A percentile compares a stretch with the other conserved stretches of the same genome.
Conservation (phyloP, 2,329 filamentous ascomycete genomes). For the Emergomyces orientalis region DNA sequence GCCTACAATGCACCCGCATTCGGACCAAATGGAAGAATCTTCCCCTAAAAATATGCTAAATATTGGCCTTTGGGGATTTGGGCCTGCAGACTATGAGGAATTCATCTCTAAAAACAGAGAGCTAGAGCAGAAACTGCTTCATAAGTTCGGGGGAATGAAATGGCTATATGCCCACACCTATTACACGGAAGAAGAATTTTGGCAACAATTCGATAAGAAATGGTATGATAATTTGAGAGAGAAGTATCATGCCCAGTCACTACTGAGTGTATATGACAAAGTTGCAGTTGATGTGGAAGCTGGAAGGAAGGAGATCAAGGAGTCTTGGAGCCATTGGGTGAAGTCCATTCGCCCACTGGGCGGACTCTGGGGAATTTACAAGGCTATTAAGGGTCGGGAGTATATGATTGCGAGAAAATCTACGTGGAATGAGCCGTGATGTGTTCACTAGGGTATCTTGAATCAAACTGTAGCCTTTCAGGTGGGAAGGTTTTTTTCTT, state of each 20-base stretch:
- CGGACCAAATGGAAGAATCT: neutral
- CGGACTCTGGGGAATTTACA: slow-evolving; percentile 8
- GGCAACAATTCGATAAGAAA: slow-evolving; percentile 33
- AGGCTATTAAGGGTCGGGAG: slow-evolving; percentile 4
- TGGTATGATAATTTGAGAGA: slow-evolving; percentile 31
- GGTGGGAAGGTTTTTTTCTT: neutral
- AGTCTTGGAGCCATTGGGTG: slow-evolving; percentile 3
- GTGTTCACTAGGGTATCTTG: neutral
- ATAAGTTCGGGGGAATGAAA: slow-evolving; percentile 64
- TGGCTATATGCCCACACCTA: slow-evolving; percentile 84
- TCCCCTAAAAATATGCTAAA: slow-evolving; percentile 32
- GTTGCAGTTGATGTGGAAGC: slow-evolving; percentile 17
- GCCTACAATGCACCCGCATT: neutral
- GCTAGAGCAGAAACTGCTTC: slow-evolving; percentile 54
- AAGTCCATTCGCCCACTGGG: slow-evolving; percentile 5
- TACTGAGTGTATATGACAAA: slow-evolving; percentile 33
- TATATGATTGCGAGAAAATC: slow-evolving; percentile 10
- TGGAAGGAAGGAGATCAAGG: slow-evolving; percentile 3
- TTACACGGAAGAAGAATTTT: slow-evolving; percentile 54
- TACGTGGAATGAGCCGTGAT: slow-evolving; percentile 1
- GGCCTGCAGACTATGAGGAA: slow-evolving; percentile 44
- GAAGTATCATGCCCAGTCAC: slow-evolving; percentile 30
- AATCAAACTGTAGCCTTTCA: neutral
- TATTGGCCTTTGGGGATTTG: slow-evolving; percentile 70
- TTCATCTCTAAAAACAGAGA: slow-evolving; percentile 62